Base-by-base conservation (phyloP, 1,139 yeast species). In the Yamadazyma atlantica region DNA sequence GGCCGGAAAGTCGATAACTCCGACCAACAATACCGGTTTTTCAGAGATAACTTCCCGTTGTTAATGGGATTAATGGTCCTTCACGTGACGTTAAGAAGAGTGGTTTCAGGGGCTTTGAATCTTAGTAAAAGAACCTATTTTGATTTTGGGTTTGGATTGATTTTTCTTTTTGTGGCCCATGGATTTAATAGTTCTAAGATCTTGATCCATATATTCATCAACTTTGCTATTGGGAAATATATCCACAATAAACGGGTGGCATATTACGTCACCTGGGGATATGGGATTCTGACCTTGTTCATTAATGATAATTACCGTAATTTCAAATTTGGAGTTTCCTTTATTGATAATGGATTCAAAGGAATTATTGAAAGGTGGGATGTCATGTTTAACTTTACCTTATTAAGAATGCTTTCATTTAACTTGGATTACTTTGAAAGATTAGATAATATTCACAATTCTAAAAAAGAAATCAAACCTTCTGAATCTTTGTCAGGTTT, bases 331-430 rank as follows among this genome's bases (percentile, higher is more conserved):
- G 82, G 78, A 2, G 50, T 81, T 16, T 58, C 66, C 0, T 58
- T 75, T 17, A 57, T 87, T 48, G 95, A 82, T 51, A 48, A 61
- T 25, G 74, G 79, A 1, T 81, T 73, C 51, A 71, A 68, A 56
- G 97, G 98, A 0, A 73, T 90, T 18, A 81, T 92, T 48, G 73
- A 80, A 14, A 71, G 97, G 49, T 94, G 99, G 99, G 97, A 92
- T 55, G 97, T 94, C 7, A 87, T 86, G 52, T 94, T 82, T 72
- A 94, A 92, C 60, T 88, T 94, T 60, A 83, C 96, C 1, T 66
- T 92, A 46, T 71, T 94, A 38, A 73, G 97, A 49, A 78, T 89
- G 77, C 64, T 94, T 34, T 86, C 96, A 40, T 92, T 74, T 60
- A 86, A 86, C 48, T 59, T 86, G 46, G 99, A 94, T 60, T 88